Conservation (phyloP, 2,329 filamentous ascomycete genomes). For the Thielaviopsis euricoi region DNA sequence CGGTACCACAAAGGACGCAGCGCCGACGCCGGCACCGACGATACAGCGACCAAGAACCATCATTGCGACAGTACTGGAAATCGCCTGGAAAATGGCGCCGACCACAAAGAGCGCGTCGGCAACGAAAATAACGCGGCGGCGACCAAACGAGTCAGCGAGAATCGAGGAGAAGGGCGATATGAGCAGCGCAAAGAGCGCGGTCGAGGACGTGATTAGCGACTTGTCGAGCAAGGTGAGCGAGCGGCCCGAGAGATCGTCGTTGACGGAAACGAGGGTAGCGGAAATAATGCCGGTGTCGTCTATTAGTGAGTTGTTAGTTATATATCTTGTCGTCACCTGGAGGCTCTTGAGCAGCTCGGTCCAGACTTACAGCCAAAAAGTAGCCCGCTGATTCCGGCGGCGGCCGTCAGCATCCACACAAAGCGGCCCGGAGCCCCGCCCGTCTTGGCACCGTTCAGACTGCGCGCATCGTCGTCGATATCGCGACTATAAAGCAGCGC, state of each 20-base stretch:
- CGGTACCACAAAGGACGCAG: conserved; percentile 67
- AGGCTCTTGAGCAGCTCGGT: neutral
- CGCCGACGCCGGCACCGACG: conserved; percentile 57
- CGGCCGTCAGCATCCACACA: conserved; percentile 44
- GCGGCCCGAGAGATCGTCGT: conserved; percentile 38
- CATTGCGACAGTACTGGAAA: conserved; percentile 34
- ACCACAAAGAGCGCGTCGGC: conserved; percentile 51
- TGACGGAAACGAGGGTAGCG: conserved; percentile 48
- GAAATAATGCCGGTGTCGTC: conserved; percentile 55
- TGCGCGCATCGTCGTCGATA: conserved; percentile 17
- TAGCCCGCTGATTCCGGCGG: conserved; percentile 50
- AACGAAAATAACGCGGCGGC: conserved; percentile 44
- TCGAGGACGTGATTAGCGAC: conserved; percentile 54
- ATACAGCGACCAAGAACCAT: conserved; percentile 56
- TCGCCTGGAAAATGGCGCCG: conserved; percentile 50
- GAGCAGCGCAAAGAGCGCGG: conserved; percentile 47
- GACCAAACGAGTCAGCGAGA: conserved; percentile 45
- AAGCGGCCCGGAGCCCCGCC: conserved; percentile 28
- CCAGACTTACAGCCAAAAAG: conserved; percentile 46
- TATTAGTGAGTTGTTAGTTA: no score
- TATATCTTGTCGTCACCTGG: neutral
- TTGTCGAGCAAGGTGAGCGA: conserved; percentile 47
- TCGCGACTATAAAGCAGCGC: neutral
- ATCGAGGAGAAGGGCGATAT: conserved; percentile 47
- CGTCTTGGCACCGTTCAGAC: conserved; percentile 10